Conservation (phyloP, 1,139 yeast species). For the Scheffersomyces quercinus region DNA sequence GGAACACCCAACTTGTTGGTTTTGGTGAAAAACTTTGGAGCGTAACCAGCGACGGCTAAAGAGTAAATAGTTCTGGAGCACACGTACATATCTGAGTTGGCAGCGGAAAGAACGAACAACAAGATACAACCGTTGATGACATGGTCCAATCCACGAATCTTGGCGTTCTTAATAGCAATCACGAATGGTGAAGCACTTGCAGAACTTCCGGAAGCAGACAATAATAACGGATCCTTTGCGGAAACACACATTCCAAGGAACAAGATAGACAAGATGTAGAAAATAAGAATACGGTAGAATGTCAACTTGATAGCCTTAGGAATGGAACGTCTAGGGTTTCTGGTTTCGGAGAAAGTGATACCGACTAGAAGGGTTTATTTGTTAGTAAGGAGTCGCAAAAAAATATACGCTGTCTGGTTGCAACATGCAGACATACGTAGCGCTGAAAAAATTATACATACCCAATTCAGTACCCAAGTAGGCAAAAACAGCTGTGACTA, state of each 20-base stretch:
- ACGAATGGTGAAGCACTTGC: constrained; percentile 81
- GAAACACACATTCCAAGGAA: constrained; percentile 77
- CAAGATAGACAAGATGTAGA: constrained; percentile 66
- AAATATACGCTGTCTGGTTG: neutral
- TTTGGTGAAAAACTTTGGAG: constrained; percentile 46
- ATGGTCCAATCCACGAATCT: constrained; percentile 44
- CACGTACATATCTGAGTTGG: constrained; percentile 50
- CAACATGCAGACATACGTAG: too few species aligned
- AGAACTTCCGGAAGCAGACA: constrained; percentile 43
- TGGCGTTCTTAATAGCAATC: constrained; percentile 48
- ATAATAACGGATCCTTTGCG: constrained; percentile 58
- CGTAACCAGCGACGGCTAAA: constrained; percentile 47
- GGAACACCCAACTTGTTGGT: constrained; percentile 73
- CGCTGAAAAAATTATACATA: constrained; percentile 1
- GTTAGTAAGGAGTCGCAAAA: neutral
- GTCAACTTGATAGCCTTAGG: constrained; percentile 78
- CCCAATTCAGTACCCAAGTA: constrained; percentile 77
- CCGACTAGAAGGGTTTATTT: constrained; percentile 21
- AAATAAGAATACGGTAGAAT: constrained; percentile 71
- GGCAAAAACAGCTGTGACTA: constrained; percentile 75
- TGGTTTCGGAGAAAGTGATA: constrained; percentile 76
- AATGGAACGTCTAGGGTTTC: constrained; percentile 71
- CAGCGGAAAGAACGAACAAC: constrained; percentile 47
- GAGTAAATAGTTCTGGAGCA: constrained; percentile 48
- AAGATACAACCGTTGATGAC: constrained; percentile 48